These are phyloP conservation scores for Fusarium poae DNA, from an alignment of 2,329 filamentous ascomycete genomes.

Conservation along the genomic window DNA sequence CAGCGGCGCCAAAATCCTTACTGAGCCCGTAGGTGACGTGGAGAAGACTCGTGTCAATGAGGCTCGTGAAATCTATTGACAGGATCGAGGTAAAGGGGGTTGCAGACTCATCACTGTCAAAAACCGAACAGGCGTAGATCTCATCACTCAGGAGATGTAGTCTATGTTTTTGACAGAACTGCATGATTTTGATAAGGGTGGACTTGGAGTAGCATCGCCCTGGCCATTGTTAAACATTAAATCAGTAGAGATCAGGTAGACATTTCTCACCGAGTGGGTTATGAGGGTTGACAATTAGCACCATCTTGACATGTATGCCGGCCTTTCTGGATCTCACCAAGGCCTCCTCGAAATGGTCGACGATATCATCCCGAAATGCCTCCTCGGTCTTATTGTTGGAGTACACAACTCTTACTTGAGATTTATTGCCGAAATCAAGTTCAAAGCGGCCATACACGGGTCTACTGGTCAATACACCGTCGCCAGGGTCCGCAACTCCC, in stretches of 20 bases:
- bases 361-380: conserved; percentile 58
- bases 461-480: conserved; percentile 56
- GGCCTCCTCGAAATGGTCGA: conserved; percentile 61
- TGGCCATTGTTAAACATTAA: conserved; percentile 37
- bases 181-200: conserved; percentile 59
- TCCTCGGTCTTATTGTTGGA: conserved; percentile 59
- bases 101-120: conserved; percentile 52
- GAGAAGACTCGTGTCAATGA: conserved; percentile 63
- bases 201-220: conserved; percentile 60
- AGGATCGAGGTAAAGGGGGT: conserved; percentile 63
- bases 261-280: conserved; percentile 61
- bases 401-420: conserved; percentile 60
- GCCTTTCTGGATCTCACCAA: conserved; percentile 51
- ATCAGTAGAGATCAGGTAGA: not conserved
- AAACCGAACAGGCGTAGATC: conserved; percentile 68
- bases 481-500: conserved; percentile 55
- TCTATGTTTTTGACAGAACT: conserved; percentile 62
- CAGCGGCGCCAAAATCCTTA: conserved; percentile 67
- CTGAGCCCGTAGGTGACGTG: conserved; percentile 63
- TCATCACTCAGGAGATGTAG: conserved; percentile 71
- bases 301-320: conserved; percentile 58
- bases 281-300: conserved; percentile 67
- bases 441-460: conserved; percentile 65
- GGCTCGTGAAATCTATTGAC: conserved; percentile 57
- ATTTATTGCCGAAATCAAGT: conserved; percentile 60